Evolutionary conservation across 345 rosid genomes (phyloP), one percentile per base, ranked within the genome.

Genomic region (Camelina neglecta): DNA sequence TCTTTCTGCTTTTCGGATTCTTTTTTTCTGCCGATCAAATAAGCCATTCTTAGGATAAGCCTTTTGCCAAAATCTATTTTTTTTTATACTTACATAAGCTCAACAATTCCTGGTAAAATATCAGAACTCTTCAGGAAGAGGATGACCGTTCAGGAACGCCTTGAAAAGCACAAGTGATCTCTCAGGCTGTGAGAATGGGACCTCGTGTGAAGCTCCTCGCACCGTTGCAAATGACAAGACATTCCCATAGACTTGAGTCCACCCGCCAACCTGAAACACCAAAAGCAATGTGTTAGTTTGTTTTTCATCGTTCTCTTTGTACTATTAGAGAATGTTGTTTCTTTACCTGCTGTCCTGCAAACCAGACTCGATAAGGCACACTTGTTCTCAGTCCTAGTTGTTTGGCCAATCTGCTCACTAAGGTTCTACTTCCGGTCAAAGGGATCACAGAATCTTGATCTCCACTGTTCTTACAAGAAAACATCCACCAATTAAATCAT

Each of bases 381-480:
- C 79, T 89, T 54, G 90, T 80, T 63, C 84, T 85, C 64, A 93
- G 78, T 49, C 87, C 82, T 51, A 91, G 74, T 62, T 78, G 80
- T 79, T 82, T 78, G 0, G 97, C 93, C 73, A 93, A 74, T 56
- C 82, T 80, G 49, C 79, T 79, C 15, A 89, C 91, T 68, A 93
- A 81, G 39, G 77, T 84, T 64, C 98, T 83, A 65, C 97, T 93
- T 62, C 98, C 98, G 0, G 97, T 93, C 75, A 93, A 80, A 0
- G 98, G 97, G 67, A 93, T 85, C 11, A 91, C 98, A n/a, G 97
- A 93, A 85, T 93, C 98, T 84, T 93, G 98, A 75, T 93, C 98
- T 64, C 98, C 98, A 29, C 97, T 93, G 88, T 65, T 72, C 33
- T 49, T 75, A 60, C 47, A 58, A 69, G 47, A 41, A 24, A 76